Percentiles rank a stretch among this genome's conserved stretches.
These are phyloP conservation scores for Helotiales sp. DNA, from an alignment of 2,329 filamentous ascomycete genomes.

Conservation along the genomic window DNA sequence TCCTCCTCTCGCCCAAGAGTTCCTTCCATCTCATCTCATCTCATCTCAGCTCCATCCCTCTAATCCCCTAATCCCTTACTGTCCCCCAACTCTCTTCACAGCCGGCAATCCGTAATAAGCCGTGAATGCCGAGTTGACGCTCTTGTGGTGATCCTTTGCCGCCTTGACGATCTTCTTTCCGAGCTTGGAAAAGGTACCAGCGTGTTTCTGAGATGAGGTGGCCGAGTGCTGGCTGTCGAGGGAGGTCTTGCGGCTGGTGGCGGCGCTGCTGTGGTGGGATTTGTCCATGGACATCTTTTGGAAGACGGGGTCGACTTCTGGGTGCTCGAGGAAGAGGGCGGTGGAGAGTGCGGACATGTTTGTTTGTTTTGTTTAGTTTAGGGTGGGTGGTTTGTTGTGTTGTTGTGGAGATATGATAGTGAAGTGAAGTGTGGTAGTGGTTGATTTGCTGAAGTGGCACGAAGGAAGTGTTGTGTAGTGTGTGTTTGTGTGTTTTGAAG, in stretches of 20 bases:
- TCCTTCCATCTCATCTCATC: neutral
- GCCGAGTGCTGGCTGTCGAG: neutral
- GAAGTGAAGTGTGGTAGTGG: neutral
- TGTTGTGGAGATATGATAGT: no score
- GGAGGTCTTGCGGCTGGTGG: neutral
- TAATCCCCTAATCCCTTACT: neutral
- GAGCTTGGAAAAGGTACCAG: neutral
- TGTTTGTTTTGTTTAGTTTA: neutral
- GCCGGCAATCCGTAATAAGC: neutral
- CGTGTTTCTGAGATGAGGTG: neutral
- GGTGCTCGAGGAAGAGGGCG: conserved; percentile 7
- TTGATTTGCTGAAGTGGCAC: neutral
- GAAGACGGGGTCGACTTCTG: conserved; percentile 5
- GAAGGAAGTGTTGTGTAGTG: neutral
- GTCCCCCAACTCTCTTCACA: neutral
- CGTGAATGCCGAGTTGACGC: neutral
- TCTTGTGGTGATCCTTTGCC: conserved; percentile 1
- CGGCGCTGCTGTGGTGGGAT: neutral
- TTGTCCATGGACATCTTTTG: conserved; percentile 4
- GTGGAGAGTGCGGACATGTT: conserved; percentile 8
- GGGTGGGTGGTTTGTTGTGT: neutral
- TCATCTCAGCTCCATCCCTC: neutral
- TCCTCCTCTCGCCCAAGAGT: no score
- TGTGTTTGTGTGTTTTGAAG: neutral
- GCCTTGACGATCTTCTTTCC: conserved; percentile 8